Evolutionary conservation across 305 asterid genomes (phyloP).

Genomic region (Solanum chacoense): DNA sequence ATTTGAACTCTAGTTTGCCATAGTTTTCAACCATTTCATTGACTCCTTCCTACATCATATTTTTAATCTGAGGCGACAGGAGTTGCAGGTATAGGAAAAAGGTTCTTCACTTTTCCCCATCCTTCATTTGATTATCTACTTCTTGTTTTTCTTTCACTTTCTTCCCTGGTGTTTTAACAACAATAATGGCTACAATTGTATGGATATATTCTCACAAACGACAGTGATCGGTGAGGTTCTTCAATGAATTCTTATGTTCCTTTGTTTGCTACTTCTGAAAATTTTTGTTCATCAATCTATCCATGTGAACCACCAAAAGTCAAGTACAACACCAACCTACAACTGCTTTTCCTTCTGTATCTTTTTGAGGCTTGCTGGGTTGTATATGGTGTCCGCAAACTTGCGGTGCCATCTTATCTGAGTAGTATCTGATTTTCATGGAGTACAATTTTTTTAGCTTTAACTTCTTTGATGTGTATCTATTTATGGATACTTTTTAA

Average conservation of each 20-base stretch:
- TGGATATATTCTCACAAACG: not conserved
- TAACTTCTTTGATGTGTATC: not conserved
- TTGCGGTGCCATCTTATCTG: not conserved
- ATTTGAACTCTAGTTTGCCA: not conserved
- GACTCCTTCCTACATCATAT: not conserved
- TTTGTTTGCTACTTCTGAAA: not conserved
- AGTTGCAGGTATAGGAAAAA: not conserved
- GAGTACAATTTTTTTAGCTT: not conserved
- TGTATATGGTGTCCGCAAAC: not conserved
- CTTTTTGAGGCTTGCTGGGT: not conserved
- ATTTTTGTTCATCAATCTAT: no score
- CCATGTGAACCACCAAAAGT: no score
- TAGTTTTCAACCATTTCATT: not conserved
- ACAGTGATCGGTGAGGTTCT: not conserved
- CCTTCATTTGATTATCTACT: not conserved
- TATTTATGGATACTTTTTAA: not conserved
- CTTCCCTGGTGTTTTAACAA: not conserved
- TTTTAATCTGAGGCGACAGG: not conserved
- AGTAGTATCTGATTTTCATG: not conserved
- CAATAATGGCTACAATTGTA: not conserved
- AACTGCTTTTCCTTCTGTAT: not conserved
- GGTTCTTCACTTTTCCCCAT: not conserved
- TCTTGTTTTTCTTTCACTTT: not conserved
- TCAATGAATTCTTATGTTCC: not conserved
- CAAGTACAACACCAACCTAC: no score